Conservation (phyloP, 768 basidiomycete genomes). For the Ephemerocybe angulata region DNA sequence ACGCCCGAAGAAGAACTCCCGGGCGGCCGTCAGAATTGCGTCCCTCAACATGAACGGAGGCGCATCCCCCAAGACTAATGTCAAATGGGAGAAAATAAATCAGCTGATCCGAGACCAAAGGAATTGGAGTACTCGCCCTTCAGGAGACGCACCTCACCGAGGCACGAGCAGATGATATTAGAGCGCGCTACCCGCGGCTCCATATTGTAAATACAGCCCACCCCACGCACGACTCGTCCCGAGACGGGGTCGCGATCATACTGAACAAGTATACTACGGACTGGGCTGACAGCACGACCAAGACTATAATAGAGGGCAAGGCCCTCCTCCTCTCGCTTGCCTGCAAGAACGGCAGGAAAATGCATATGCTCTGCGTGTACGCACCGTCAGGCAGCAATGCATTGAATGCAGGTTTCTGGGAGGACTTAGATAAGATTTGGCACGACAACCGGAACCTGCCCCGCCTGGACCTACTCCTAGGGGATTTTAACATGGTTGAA, state of each 20-base stretch:
- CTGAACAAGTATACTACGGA: constrained; percentile 27
- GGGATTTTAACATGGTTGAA: constrained; percentile 42
- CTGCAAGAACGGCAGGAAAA: constrained; percentile 13
- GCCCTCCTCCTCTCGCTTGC: constrained; percentile 16
- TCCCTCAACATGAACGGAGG: constrained; percentile 1
- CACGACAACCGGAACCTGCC: constrained; percentile 11
- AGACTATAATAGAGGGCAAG: constrained; percentile 23
- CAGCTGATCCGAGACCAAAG: background rate
- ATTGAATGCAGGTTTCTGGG: constrained; percentile 30
- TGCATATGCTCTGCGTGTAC: constrained; percentile 31
- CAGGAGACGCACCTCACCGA: constrained; percentile 8
- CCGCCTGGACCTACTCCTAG: constrained; percentile 33
- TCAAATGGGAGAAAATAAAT: background rate
- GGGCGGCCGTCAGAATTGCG: background rate
- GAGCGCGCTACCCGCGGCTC: background rate
- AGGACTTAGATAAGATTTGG: constrained; percentile 1
- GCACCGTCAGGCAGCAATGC: constrained; percentile 27
- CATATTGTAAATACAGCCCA: background rate
- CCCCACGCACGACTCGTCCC: constrained; percentile 9
- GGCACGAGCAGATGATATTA: background rate
- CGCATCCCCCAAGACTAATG: background rate
- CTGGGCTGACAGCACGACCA: constrained; percentile 5
- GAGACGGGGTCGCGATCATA: constrained; percentile 29
- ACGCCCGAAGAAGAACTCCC: background rate
- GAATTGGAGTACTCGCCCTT: background rate